phyloP scores from a whole-genome alignment of 2,329 filamentous ascomycete genomes.

The Aureobasidium sp. region DNA sequence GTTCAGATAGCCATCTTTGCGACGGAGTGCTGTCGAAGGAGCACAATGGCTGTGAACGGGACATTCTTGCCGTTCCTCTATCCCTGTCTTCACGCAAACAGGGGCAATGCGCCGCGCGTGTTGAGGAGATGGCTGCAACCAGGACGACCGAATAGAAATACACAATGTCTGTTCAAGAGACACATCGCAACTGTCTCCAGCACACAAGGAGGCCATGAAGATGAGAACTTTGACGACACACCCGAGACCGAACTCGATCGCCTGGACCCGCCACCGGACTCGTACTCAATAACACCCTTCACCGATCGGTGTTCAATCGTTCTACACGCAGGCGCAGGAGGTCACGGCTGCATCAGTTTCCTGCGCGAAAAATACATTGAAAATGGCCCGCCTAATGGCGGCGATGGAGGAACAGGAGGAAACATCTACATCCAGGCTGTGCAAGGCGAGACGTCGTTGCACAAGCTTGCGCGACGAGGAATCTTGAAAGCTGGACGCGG shows the following conservation, averaged over 20 bases:
- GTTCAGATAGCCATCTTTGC: neutral
- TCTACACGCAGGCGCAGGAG: constrained; percentile 72
- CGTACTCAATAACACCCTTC: constrained; percentile 78
- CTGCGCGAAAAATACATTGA: constrained; percentile 82
- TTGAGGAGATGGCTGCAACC: constrained; percentile 21
- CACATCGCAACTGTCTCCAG: constrained; percentile 4
- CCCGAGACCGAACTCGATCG: constrained; percentile 32
- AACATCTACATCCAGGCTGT: constrained; percentile 93
- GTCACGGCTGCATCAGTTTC: constrained; percentile 91
- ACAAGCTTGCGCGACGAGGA: constrained; percentile 76
- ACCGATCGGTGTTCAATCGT: constrained; percentile 77
- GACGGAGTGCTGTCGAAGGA: neutral
- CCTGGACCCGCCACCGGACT: constrained; percentile 74
- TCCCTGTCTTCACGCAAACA: constrained; percentile 32
- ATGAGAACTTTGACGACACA: constrained; percentile 1
- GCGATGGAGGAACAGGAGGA: constrained; percentile 86
- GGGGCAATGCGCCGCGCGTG: constrained; percentile 6
- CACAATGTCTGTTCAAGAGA: neutral
- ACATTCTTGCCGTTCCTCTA: constrained; percentile 42
- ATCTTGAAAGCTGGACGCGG: constrained; percentile 68
- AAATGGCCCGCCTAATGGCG: constrained; percentile 87
- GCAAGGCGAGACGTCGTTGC: constrained; percentile 81
- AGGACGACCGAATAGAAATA: constrained; percentile 16
- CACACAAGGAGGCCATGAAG: constrained; percentile 2
- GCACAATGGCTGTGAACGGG: constrained; percentile 18